These are phyloP conservation scores for Tetrastigma voinierianum DNA, from an alignment of 164 flowering plant genomes.

Conservation along the genomic window DNA sequence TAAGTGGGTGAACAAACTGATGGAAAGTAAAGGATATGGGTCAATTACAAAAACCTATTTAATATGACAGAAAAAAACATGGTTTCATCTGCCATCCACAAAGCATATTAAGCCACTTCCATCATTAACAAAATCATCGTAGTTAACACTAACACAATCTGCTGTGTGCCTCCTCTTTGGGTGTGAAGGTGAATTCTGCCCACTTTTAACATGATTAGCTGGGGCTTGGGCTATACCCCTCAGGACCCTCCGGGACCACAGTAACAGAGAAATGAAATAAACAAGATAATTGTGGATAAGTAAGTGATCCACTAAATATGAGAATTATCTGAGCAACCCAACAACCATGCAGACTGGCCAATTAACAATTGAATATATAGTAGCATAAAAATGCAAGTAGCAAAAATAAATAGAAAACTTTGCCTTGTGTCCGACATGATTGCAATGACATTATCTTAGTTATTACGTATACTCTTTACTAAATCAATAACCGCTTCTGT, in stretches of 20 bases:
- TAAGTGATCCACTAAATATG: background rate
- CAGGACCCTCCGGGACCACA: conserved; percentile 99
- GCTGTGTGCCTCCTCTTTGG: conserved; percentile 85
- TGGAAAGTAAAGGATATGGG: too few relatives aligned
- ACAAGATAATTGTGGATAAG: background rate
- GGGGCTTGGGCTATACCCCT: conserved; percentile 99
- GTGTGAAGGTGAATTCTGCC: conserved; percentile 92
- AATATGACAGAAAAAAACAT: background rate
- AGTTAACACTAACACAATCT: conserved; percentile 92
- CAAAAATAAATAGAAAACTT: conserved; percentile 13
- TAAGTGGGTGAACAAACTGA: too few relatives aligned
- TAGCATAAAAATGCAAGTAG: background rate
- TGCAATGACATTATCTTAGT: conserved; percentile 78
- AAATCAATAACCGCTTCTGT: conserved; percentile 91
- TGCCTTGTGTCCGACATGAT: conserved; percentile 97
- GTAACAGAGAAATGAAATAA: conserved; percentile 7
- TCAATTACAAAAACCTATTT: background rate
- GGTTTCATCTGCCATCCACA: conserved; percentile 84
- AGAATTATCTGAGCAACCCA: too few relatives aligned
- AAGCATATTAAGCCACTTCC: conserved; percentile 99
- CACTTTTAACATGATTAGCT: conserved; percentile 69
- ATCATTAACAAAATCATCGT: conserved; percentile 97
- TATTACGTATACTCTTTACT: conserved; percentile 89
- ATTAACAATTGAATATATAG: background rate
- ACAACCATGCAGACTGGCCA: too few relatives aligned